phyloP scores from a whole-genome alignment of 192 early-diverging fungal species.

The Dissophora globulifera region DNA sequence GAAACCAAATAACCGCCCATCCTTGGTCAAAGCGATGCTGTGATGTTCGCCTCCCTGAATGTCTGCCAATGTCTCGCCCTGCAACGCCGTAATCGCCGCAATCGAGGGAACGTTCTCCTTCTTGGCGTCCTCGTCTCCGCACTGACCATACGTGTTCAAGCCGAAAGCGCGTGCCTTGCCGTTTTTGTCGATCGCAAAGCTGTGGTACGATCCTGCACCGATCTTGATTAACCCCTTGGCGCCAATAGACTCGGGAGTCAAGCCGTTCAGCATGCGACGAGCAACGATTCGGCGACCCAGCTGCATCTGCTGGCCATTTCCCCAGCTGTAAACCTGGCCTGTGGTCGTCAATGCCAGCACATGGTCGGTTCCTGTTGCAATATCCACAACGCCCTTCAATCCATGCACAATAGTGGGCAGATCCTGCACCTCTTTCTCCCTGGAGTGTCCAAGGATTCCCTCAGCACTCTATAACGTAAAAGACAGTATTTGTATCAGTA shows the following conservation, averaged over 20 bases:
- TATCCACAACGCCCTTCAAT: constrained; percentile 72
- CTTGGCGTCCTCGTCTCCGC: constrained; percentile 62
- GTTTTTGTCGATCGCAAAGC: constrained; percentile 78
- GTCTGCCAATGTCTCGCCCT: constrained; percentile 58
- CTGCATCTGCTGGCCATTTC: constrained; percentile 89
- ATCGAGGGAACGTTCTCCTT: constrained; percentile 66
- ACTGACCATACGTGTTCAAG: constrained; percentile 91
- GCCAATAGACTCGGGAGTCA: constrained; percentile 66
- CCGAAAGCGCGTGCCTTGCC: constrained; percentile 84
- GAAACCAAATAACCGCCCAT: constrained; percentile 83
- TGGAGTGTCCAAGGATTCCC: constrained; percentile 87
- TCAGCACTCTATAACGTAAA: constrained; percentile 67
- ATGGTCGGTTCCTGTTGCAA: constrained; percentile 89
- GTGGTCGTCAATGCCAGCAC: constrained; percentile 75
- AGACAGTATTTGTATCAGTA: not conserved
- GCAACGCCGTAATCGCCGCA: constrained; percentile 62
- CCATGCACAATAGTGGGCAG: constrained; percentile 66
- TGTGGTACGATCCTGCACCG: constrained; percentile 85
- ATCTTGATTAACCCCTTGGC: constrained; percentile 69
- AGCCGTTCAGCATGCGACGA: constrained; percentile 74
- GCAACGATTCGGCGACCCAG: constrained; percentile 84
- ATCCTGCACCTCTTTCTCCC: constrained; percentile 70
- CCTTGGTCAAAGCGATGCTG: constrained; percentile 76
- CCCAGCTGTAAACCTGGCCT: constrained; percentile 90
- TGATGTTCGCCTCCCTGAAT: constrained; percentile 90